Conservation (phyloP, 148 eudicot genomes). For the Polygonum maritimum region DNA sequence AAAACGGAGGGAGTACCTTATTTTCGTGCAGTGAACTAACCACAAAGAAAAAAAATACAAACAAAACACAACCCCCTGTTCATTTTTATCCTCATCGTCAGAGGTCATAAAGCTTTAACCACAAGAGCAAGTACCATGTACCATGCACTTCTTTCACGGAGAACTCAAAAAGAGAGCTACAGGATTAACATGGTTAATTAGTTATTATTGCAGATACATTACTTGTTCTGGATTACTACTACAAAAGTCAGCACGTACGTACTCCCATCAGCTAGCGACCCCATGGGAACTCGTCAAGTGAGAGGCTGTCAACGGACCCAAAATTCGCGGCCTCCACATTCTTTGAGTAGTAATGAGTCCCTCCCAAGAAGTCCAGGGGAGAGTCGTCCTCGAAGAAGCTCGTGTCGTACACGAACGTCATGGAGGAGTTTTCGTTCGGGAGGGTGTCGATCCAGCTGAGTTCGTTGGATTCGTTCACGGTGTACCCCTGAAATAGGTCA, state of each 20-base stretch:
- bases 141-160: not conserved
- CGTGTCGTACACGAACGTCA: slow-evolving; percentile 42
- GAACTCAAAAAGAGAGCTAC: not conserved
- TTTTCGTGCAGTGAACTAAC: not conserved
- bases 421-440: slow-evolving; percentile 4
- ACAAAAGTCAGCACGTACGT: not conserved
- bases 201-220: not conserved
- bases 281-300: slow-evolving; percentile 41
- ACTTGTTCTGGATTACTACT: not conserved
- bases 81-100: not conserved
- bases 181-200: not conserved
- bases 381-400: slow-evolving; percentile 36
- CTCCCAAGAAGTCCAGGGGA: slow-evolving; percentile 43
- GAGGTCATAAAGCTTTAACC: not conserved
- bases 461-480: slow-evolving; percentile 20
- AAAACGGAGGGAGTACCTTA: not conserved
- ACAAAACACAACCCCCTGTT: not conserved
- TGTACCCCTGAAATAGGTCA: slow-evolving; percentile 7
- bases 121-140: not conserved
- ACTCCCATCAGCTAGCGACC: not conserved
- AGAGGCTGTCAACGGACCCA: slow-evolving; percentile 36
- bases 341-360: slow-evolving; percentile 25
- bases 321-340: slow-evolving; percentile 26
- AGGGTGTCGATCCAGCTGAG: slow-evolving; percentile 26
- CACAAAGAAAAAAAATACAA: not conserved